Evolutionary conservation across 768 basidiomycete genomes (phyloP), one percentile per base, ranked within the genome.

Genomic region (Lepiota brunneoincarnata): DNA sequence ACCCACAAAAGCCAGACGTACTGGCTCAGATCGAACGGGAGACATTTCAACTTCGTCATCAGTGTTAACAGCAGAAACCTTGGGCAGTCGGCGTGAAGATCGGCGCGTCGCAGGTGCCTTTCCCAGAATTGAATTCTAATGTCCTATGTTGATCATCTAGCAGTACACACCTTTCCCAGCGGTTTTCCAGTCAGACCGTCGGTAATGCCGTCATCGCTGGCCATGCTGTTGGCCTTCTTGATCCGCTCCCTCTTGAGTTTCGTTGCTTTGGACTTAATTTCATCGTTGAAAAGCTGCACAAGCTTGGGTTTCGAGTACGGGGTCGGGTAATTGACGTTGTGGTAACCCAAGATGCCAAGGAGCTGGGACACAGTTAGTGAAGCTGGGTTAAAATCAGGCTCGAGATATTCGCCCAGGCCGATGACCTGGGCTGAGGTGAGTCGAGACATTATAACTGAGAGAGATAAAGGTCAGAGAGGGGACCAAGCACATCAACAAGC

Each of bases 121-220:
- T 12, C 5, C 42, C 54, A 9, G 14, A 23, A 21, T 34, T 42
- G 10, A 55, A 34, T 39, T 23, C 54, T 53, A 52, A 37, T 7
- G 3, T 18, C 15, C 21, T 26, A 38, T 15, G 37, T 11, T 14
- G 15, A 20, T 26, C n/a, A 11, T 10, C 21, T 3, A 45, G 24
- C 15, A 21, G 41, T 45, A 53, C 66, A 45, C 49, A 83, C 84
- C 73, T 77, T 79, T 44, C 66, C 74, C 55, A 93, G 67, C 34
- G 79, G 85, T 64, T 78, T 69, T n/a, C 91, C 91, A 6, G 91
- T 92, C n/a, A 84, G 58, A 18, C 91, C 91, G 66, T 93, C 89
- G 36, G 74, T 82, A 49, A 93, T 93, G 4, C 91, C 91, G 52
- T 90, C 85, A 56, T 89, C 87, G 62, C 89, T 92, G 4, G 92